These are phyloP conservation scores for Brassica incana DNA, from an alignment of 345 rosid species.

Conservation along the genomic window DNA sequence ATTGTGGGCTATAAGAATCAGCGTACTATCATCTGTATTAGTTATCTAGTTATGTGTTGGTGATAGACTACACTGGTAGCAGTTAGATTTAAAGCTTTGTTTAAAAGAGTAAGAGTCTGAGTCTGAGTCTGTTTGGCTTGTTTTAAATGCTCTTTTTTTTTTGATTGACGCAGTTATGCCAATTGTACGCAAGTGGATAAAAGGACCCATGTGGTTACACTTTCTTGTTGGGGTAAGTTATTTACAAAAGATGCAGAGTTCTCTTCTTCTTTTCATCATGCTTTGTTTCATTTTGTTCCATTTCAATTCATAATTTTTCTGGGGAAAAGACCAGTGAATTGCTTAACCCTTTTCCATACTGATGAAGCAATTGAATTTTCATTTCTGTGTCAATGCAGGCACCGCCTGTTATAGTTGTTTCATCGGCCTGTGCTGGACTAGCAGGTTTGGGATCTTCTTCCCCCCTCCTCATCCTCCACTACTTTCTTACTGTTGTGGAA, in stretches of 20 bases:
- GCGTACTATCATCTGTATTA: not conserved
- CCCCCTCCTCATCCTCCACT: not conserved
- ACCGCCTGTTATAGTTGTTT: constrained; percentile 89
- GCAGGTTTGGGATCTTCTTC: constrained; percentile 53
- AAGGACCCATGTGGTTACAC: constrained; percentile 96
- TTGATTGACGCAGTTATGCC: constrained; percentile 69
- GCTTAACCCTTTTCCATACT: not conserved
- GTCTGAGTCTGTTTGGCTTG: not conserved
- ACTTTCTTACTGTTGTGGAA: not conserved
- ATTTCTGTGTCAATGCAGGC: constrained; percentile 53
- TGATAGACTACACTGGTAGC: not conserved
- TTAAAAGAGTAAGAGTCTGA: not conserved
- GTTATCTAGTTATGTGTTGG: not conserved
- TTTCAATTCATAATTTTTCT: not conserved
- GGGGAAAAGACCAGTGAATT: not conserved
- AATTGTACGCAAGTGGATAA: constrained; percentile 64
- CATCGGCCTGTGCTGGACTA: constrained; percentile 89
- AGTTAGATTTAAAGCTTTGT: constrained; percentile 13
- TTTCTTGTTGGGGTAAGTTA: constrained; percentile 87
- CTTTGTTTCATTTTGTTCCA: not conserved
- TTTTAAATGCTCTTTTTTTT: not conserved
- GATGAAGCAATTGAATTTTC: not conserved
- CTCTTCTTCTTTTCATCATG: constrained; percentile 1
- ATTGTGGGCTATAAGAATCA: not conserved
- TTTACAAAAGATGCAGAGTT: not conserved